Conservation (phyloP, 371 early-diverging fungal species). For the Mucor sp. region DNA sequence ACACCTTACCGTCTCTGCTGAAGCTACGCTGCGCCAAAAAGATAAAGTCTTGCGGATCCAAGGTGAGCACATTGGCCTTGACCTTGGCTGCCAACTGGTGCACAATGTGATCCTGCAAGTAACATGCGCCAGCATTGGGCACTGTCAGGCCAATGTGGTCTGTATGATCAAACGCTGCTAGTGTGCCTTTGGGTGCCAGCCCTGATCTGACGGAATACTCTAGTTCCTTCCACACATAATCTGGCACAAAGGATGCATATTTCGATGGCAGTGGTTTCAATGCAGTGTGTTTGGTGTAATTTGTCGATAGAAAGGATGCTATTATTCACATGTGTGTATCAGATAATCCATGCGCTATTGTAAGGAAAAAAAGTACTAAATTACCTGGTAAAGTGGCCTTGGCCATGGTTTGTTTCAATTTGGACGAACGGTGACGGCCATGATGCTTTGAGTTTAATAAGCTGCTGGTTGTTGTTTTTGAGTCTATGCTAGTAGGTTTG, state of each 20-base stretch:
- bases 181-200: conserved; percentile 29
- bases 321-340: neutral
- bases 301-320: conserved; percentile 17
- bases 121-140: conserved; percentile 37
- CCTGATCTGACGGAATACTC: conserved; percentile 30
- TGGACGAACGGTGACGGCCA: conserved; percentile 12
- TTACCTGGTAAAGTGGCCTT: conserved; percentile 12
- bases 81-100: conserved; percentile 25
- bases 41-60: conserved; percentile 55
- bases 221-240: conserved; percentile 37
- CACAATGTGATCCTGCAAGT: conserved; percentile 41
- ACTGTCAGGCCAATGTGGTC: conserved; percentile 36
- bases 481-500: neutral
- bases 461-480: neutral
- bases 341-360: neutral
- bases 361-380: neutral
- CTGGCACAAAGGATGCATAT: conserved; percentile 26
- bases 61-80: conserved; percentile 32
- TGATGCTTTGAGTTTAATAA: neutral
- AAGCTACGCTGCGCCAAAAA: conserved; percentile 44
- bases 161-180: conserved; percentile 32
- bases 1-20: conserved; percentile 24
- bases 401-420: conserved; percentile 6
- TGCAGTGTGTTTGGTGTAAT: conserved; percentile 8
- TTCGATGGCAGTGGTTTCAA: neutral